A percentile compares a stretch with the other conserved stretches of the same genome.
These are phyloP conservation scores for Sporothrix globosa DNA, from an alignment of 2,329 filamentous ascomycete genomes.

Conservation along the genomic window DNA sequence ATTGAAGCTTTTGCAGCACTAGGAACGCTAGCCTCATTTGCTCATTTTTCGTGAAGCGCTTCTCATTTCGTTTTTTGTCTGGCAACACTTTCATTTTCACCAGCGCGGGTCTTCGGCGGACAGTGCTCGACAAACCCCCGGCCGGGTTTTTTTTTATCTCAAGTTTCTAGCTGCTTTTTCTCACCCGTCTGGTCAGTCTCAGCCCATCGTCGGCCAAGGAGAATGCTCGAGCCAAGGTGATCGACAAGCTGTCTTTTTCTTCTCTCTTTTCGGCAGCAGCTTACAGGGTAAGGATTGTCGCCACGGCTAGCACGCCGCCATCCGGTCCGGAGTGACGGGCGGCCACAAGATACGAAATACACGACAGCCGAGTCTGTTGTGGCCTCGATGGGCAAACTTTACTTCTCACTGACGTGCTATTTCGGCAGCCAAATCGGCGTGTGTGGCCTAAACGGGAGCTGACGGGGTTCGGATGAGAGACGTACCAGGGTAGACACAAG, in stretches of 20 bases:
- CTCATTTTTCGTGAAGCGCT: slow-evolving; percentile 32
- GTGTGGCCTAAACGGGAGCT: neutral
- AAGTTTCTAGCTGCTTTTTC: neutral
- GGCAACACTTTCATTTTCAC: slow-evolving; percentile 14
- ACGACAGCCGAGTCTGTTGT: neutral
- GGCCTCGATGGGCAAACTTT: slow-evolving; percentile 2
- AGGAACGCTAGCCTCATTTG: slow-evolving; percentile 35
- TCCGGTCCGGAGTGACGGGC: slow-evolving; percentile 13
- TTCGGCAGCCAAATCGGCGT: neutral
- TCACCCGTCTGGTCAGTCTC: neutral
- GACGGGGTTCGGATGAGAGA: neutral
- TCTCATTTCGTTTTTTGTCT: slow-evolving; percentile 30
- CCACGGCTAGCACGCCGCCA: slow-evolving; percentile 17
- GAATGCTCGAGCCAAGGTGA: slow-evolving; percentile 22
- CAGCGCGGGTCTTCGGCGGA: neutral
- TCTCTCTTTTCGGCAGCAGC: neutral
- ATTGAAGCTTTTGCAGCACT: slow-evolving; percentile 36
- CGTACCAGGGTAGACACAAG: slow-evolving; percentile 3
- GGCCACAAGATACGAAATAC: neutral
- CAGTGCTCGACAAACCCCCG: slow-evolving; percentile 6
- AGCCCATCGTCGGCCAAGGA: neutral
- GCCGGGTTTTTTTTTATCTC: neutral
- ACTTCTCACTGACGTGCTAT: slow-evolving; percentile 7
- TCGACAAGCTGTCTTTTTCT: neutral
- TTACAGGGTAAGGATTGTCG: slow-evolving; percentile 14